These are phyloP conservation scores for Gentiana straminea DNA, from an alignment of 257 asterid genomes.

Conservation along the genomic window DNA sequence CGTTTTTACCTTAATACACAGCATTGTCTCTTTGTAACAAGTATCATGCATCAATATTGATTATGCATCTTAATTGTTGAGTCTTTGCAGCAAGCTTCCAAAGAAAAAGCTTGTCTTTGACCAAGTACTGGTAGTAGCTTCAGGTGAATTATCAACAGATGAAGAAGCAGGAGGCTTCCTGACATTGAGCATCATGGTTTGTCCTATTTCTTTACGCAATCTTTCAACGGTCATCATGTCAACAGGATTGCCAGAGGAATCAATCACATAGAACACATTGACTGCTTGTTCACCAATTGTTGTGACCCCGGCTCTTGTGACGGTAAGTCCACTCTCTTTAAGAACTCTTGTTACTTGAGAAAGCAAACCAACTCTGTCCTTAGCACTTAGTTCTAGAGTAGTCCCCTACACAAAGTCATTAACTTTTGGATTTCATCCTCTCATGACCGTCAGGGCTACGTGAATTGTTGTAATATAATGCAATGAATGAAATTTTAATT, in stretches of 20 bases:
- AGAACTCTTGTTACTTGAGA: constrained; percentile 86
- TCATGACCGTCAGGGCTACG: too few relatives aligned
- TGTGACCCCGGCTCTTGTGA: constrained; percentile 81
- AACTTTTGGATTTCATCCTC: background rate
- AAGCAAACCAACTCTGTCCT: constrained; percentile 90
- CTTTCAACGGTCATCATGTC: constrained; percentile 59
- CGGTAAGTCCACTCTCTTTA: constrained; percentile 78
- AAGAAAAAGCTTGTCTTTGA: constrained; percentile 78
- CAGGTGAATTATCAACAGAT: constrained; percentile 28
- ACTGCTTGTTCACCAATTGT: constrained; percentile 79
- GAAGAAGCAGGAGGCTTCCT: constrained; percentile 38
- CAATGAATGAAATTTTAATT: too few relatives aligned
- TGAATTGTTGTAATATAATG: too few relatives aligned
- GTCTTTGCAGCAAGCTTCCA: constrained; percentile 62
- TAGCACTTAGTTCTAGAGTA: constrained; percentile 81
- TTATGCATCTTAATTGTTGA: constrained; percentile 24
- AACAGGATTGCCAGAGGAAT: constrained; percentile 77
- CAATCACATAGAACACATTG: constrained; percentile 74
- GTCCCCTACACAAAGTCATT: constrained; percentile 41
- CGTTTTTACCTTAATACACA: too few relatives aligned
- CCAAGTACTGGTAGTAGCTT: constrained; percentile 53
- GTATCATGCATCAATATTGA: too few relatives aligned
- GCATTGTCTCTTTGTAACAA: too few relatives aligned
- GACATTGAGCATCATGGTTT: constrained; percentile 77
- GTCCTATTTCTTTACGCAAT: constrained; percentile 66